Conservation (phyloP, 208 protist species). For the Wallacemonas sp. region DNA sequence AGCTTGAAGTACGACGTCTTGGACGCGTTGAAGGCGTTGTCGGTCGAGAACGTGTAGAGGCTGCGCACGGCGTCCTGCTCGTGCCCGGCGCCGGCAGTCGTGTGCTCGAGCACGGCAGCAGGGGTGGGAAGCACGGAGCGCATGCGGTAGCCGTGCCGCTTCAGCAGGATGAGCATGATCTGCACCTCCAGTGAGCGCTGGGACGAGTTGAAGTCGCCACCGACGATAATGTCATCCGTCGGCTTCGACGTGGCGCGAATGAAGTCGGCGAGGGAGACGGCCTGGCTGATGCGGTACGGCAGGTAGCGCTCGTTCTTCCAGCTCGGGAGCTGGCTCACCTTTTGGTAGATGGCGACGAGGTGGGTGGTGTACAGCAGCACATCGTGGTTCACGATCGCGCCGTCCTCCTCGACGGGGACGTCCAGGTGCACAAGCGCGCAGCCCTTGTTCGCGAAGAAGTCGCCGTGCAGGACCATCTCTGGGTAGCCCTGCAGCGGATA, state of each 20-base stretch:
- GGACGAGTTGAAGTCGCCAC: conserved; percentile 85
- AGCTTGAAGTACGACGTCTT: conserved; percentile 80
- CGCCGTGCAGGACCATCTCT: conserved; percentile 84
- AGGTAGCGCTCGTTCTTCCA: conserved; percentile 82
- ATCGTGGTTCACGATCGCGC: conserved; percentile 32
- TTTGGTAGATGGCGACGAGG: conserved; percentile 82
- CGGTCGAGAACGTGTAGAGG: conserved; percentile 72
- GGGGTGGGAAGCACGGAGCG: conserved; percentile 64
- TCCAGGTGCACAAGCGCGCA: conserved; percentile 62
- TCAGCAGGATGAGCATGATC: conserved; percentile 74
- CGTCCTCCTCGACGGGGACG: conserved; percentile 45
- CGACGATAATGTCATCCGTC: conserved; percentile 73
- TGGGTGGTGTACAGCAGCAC: conserved; percentile 83
- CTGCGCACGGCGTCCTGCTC: conserved; percentile 22
- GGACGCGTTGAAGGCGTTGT: conserved; percentile 77
- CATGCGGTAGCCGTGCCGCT: conserved; percentile 65
- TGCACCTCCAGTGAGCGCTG: conserved; percentile 83
- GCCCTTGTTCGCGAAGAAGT: conserved; percentile 91
- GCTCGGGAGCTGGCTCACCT: conserved; percentile 48
- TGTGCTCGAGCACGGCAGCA: conserved; percentile 20
- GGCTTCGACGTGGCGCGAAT: conserved; percentile 72
- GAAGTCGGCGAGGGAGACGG: conserved; percentile 76
- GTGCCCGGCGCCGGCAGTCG: conserved; percentile 13
- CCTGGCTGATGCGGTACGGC: conserved; percentile 76
- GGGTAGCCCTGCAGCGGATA: conserved; percentile 85